Base-by-base conservation (phyloP, 371 early-diverging fungal genomes). In the Actinomucor elegans region DNA sequence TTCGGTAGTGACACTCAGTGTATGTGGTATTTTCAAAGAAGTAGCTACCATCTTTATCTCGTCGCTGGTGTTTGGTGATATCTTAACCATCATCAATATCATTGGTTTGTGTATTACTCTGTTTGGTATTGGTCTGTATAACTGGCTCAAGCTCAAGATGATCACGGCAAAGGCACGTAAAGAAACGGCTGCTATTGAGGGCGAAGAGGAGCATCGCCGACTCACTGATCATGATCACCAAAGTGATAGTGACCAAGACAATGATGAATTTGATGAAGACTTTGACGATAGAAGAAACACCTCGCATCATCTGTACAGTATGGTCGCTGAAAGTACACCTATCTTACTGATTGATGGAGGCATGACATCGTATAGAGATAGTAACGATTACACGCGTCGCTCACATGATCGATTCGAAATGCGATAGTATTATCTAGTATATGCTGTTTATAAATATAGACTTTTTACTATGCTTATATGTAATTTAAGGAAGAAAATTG, bases 21-120 rank as follows among this genome's bases (percentile, higher is more conserved):
- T 97, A 1, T 92, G 92, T 26, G 97, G 97, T 35, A 95, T 95
- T 51, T 82, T 89, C 54, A 96, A 95, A 64, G 93, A 92, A 68
- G 85, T 91, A 5, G 72, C 88, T 4, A 90, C 90, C 21, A 83
- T 93, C 12, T 67, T 77, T 20, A 69, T 85, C 5, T 85, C 90
- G 0, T 66, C 72, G 2, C n/a, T 86, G 34, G 72, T 86, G 9
- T 90, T 91, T 73, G 85, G 86, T n/a, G 94, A 92, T 58, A 55
- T 66, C 9, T 71, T 90, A 55, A 88, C 90, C 1, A 34, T 77
- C 0, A 59, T 83, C 47, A 92, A 88, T 40, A 69, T 79, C 3
- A 53, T 83, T n/a, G 93, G 93, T 17, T 61, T 92, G 51, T 67
- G 86, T 47, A 73, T 90, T 17, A 84, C 89, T 6, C 44, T 93